Percentiles rank a stretch among this genome's conserved stretches.
phyloP scores from a whole-genome alignment of 371 early-diverging fungal species.

The Choanephora cucurbitarum region DNA sequence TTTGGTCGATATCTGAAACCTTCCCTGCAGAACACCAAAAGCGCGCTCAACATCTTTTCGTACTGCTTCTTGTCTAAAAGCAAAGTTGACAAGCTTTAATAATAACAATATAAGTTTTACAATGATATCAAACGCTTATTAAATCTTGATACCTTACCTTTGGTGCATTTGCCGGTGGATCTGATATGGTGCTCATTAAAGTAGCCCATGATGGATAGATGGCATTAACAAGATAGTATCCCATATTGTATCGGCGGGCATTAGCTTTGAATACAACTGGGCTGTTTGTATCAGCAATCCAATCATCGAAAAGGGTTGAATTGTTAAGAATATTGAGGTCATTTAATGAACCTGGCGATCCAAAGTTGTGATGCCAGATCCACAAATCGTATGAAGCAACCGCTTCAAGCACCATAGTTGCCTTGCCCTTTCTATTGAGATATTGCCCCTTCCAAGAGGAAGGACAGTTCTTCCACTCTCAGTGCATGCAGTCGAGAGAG shows the following conservation, averaged over 20 bases:
- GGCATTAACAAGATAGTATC: not conserved
- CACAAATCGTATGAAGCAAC: constrained; percentile 6
- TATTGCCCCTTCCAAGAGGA: not conserved
- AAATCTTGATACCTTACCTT: not conserved
- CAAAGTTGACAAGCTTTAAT: not conserved
- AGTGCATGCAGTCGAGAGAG: constrained; percentile 16
- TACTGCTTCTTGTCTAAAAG: not conserved
- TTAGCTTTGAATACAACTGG: no score
- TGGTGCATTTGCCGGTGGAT: not conserved
- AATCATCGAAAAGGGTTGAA: not conserved
- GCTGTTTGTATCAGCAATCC: no score
- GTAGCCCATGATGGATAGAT: not conserved
- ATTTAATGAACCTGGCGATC: not conserved
- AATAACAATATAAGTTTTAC: no score
- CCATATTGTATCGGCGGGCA: not conserved
- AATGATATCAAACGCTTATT: no score
- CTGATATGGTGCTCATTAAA: not conserved
- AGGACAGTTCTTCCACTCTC: constrained; percentile 13
- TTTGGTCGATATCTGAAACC: not conserved
- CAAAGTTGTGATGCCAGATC: constrained; percentile 6
- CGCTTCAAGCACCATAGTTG: constrained; percentile 6
- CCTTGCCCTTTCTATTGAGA: not conserved
- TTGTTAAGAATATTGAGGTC: not conserved
- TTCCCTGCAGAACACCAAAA: constrained; percentile 2
- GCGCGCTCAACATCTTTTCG: constrained; percentile 3